Evolutionary conservation across 2,329 filamentous ascomycete genomes (phyloP).

Genomic region (Acrodontium crateriforme): DNA sequence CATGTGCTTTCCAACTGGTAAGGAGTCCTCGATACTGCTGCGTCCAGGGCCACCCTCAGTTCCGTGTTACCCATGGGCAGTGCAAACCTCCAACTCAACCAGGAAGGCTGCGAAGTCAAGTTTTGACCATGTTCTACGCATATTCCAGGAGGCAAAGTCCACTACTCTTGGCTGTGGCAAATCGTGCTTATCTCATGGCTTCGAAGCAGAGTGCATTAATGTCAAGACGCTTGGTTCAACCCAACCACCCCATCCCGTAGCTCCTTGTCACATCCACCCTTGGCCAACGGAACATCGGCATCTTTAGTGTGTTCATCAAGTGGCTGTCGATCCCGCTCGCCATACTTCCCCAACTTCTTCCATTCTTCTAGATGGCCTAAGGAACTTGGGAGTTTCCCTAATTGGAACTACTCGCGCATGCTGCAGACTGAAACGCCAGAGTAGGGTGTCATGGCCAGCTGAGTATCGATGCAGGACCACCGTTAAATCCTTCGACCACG

Average conservation of each 20-base stretch:
- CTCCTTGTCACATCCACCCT: slow-evolving; percentile 7
- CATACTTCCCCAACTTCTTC: slow-evolving; percentile 18
- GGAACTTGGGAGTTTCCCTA: slow-evolving; percentile 24
- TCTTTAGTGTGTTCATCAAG: slow-evolving; percentile 8
- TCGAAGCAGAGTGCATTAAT: too few species aligned
- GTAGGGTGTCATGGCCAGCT: slow-evolving; percentile 17
- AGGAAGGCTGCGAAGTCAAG: too few species aligned
- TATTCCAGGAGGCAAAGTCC: too few species aligned
- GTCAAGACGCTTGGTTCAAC: too few species aligned
- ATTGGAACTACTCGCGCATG: slow-evolving; percentile 30
- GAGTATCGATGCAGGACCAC: slow-evolving; percentile 32
- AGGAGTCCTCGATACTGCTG: too few species aligned
- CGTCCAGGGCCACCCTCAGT: too few species aligned
- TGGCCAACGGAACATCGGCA: slow-evolving; percentile 6
- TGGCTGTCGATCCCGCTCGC: slow-evolving; percentile 20
- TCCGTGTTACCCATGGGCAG: too few species aligned
- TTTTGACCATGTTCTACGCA: too few species aligned
- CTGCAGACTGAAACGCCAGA: slow-evolving; percentile 26
- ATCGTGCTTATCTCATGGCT: too few species aligned
- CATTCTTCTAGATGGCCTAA: slow-evolving; percentile 4
- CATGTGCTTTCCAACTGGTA: too few species aligned
- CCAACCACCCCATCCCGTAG: slow-evolving; percentile 10
- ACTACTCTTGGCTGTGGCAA: too few species aligned
- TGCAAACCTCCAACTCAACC: too few species aligned
- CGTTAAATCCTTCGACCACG: slow-evolving; percentile 30